Conservation (phyloP, 306 rosid species). For the Echinosophora koreensis region DNA sequence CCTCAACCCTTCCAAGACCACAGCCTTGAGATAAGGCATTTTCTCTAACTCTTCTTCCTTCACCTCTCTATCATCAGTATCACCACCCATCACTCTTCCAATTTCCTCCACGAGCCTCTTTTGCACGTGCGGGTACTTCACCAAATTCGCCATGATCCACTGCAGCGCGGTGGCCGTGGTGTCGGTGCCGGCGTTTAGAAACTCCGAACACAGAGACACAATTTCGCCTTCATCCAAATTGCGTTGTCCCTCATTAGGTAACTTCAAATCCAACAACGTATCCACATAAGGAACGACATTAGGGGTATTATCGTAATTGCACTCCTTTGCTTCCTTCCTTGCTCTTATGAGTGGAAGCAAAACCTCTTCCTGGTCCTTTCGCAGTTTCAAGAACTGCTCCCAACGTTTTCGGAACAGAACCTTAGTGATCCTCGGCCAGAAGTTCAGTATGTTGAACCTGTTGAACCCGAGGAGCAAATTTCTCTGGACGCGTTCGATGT, state of each 20-base stretch:
- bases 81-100: not conserved
- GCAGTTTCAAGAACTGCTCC: not conserved
- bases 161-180: slow-evolving; percentile 46
- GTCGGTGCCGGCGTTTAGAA: slow-evolving; percentile 43
- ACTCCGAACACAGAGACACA: slow-evolving; percentile 42
- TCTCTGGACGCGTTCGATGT: slow-evolving; percentile 41
- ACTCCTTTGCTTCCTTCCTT: slow-evolving; percentile 15
- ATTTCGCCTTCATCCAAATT: slow-evolving; percentile 44
- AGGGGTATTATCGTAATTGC: not conserved
- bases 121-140: slow-evolving; percentile 39
- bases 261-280: slow-evolving; percentile 43
- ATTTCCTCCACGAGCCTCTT: slow-evolving; percentile 41
- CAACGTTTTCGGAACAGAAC: slow-evolving; percentile 31
- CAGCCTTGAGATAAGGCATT: too few relatives aligned
- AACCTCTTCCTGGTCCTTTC: slow-evolving; percentile 1
- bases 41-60: not conserved
- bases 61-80: not conserved
- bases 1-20: too few relatives aligned
- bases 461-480: not conserved
- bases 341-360: slow-evolving; percentile 14
- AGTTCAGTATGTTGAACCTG: slow-evolving; percentile 22
- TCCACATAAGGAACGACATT: slow-evolving; percentile 41
- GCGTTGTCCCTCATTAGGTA: slow-evolving; percentile 35
- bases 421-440: not conserved
- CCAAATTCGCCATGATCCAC: slow-evolving; percentile 57